These are phyloP conservation scores for Suhomyces sp. DNA, from an alignment of 805 yeast species.

Conservation along the genomic window DNA sequence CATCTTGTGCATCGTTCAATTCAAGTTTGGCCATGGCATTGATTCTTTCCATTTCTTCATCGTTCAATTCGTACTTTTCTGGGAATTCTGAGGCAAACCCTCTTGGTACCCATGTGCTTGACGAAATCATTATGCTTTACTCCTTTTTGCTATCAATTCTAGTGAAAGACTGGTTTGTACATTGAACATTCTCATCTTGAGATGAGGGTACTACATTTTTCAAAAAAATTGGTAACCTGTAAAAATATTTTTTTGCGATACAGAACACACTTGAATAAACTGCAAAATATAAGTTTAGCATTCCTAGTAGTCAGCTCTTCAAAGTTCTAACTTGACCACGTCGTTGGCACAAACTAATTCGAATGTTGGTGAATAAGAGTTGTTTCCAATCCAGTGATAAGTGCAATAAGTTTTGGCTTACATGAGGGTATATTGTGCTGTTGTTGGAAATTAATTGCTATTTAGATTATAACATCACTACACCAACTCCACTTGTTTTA, in stretches of 20 bases:
- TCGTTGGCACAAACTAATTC: too few species aligned
- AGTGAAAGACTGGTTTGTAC: not conserved
- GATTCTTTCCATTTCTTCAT: slow-evolving; percentile 90
- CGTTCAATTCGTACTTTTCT: slow-evolving; percentile 81
- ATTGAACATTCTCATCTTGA: not conserved
- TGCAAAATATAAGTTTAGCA: too few species aligned
- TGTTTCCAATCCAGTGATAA: too few species aligned
- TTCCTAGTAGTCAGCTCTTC: too few species aligned
- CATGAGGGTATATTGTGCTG: too few species aligned
- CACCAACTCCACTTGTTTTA: slow-evolving; percentile 81
- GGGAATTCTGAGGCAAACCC: slow-evolving; percentile 95
- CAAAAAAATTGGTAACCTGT: slow-evolving; percentile 5
- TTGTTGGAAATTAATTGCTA: too few species aligned
- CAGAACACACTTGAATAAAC: too few species aligned
- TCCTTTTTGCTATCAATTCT: not conserved
- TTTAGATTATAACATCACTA: slow-evolving; percentile 72
- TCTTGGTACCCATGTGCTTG: slow-evolving; percentile 94
- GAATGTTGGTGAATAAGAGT: too few species aligned
- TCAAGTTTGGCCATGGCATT: slow-evolving; percentile 81
- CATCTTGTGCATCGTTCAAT: slow-evolving; percentile 70
- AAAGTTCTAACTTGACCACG: too few species aligned
- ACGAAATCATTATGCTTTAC: slow-evolving; percentile 68
- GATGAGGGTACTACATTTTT: slow-evolving; percentile 3
- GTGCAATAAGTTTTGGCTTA: too few species aligned
- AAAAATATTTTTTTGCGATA: too few species aligned